A percentile compares a stretch with the other conserved stretches of the same genome.
phyloP scores from a whole-genome alignment of 2,329 filamentous ascomycete genomes.

The Sporothrix dimorphospora region DNA sequence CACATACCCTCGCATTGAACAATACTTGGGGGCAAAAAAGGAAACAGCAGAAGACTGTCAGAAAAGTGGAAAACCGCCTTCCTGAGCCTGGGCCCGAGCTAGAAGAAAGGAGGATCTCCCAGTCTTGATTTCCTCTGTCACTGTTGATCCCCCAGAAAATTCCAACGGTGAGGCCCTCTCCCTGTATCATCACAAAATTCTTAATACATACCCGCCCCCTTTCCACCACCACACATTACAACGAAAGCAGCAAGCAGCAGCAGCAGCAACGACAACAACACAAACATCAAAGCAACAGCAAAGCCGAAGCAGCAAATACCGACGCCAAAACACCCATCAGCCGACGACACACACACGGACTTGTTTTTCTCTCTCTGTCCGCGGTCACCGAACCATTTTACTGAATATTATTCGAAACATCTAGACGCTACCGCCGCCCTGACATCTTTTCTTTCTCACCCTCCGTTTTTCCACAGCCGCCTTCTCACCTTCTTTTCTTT shows the following conservation, averaged over 20 bases:
- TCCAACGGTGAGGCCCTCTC: slow-evolving; percentile 21
- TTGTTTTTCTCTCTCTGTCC: background rate
- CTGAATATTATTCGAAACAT: background rate
- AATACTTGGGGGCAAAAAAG: slow-evolving; percentile 5
- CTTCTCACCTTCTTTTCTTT: background rate
- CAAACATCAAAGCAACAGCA: background rate
- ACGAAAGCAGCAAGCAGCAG: slow-evolving; percentile 24
- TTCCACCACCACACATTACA: slow-evolving; percentile 7
- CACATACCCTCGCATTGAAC: slow-evolving; percentile 22
- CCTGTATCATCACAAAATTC: slow-evolving; percentile 22
- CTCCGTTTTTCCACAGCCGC: background rate
- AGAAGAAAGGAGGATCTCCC: slow-evolving; percentile 14
- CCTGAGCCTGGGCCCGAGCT: slow-evolving; percentile 9
- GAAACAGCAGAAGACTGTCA: slow-evolving; percentile 3
- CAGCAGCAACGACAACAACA: slow-evolving; percentile 7
- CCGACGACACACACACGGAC: slow-evolving; percentile 1
- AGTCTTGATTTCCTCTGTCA: slow-evolving; percentile 16
- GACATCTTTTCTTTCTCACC: background rate
- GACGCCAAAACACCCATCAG: background rate
- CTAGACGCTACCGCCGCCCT: background rate
- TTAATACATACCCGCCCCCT: slow-evolving; percentile 6
- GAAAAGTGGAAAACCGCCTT: slow-evolving; percentile 5
- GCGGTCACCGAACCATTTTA: background rate
- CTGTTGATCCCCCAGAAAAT: slow-evolving; percentile 30
- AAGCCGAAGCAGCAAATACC: background rate